A percentile compares a stretch with the other conserved stretches of the same genome.
phyloP scores from a whole-genome alignment of 1,284 basidiomycete species.

The Heterobasidion annosum region DNA sequence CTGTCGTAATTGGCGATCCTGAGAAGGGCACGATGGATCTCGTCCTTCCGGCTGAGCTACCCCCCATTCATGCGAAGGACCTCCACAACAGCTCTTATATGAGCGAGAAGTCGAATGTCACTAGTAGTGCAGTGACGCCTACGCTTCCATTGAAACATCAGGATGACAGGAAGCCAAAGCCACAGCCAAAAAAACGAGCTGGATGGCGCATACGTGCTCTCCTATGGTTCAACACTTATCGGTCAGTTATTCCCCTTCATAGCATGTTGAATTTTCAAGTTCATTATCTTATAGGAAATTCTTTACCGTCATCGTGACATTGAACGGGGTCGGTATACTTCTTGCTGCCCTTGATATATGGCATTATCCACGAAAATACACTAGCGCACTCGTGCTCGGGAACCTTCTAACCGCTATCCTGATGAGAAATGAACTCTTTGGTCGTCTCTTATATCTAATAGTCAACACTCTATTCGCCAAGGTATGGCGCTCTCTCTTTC shows the following conservation, averaged over 20 bases:
- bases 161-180: neutral
- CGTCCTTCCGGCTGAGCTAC: conserved; percentile 10
- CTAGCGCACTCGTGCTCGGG: conserved; percentile 53
- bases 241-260: conserved; percentile 26
- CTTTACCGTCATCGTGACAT: conserved; percentile 38
- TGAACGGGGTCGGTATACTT: conserved; percentile 42
- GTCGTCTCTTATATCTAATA: conserved; percentile 46
- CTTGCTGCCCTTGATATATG: conserved; percentile 43
- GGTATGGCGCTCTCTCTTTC: conserved; percentile 21
- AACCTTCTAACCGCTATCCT: conserved; percentile 30
- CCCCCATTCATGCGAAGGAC: neutral
- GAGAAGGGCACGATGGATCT: conserved; percentile 18
- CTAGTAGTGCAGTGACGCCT: neutral
- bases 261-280: neutral
- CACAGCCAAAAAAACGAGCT: conserved; percentile 16
- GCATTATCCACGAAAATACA: conserved; percentile 49
- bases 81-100: neutral
- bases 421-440: conserved; percentile 48
- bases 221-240: conserved; percentile 61
- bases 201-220: conserved; percentile 40
- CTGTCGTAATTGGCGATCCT: conserved; percentile 15
- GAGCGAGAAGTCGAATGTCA: neutral
- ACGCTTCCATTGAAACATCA: neutral
- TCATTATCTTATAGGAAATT: conserved; percentile 39
- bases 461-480: conserved; percentile 56